Conservation (phyloP, 1,139 yeast genomes). For the Schwanniomyces etchellsii region DNA sequence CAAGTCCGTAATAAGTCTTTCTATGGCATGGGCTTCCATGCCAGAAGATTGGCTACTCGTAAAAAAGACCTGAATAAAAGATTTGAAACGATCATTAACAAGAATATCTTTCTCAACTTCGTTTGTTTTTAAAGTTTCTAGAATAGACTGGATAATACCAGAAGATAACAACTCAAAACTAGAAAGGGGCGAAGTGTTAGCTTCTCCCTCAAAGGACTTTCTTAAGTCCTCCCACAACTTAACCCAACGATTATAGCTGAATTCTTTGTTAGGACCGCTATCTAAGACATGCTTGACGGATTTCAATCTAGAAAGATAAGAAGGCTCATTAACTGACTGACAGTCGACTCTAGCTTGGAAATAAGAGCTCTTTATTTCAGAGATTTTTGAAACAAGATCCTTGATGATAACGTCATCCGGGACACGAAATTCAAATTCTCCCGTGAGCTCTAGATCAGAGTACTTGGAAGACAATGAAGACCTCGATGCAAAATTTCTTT, state of each 20-base stretch:
- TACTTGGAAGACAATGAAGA: background rate
- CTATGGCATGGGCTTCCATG: conserved; percentile 23
- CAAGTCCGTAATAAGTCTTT: conserved; percentile 45
- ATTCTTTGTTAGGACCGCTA: conserved; percentile 6
- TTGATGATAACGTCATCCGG: background rate
- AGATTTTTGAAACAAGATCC: background rate
- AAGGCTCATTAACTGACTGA: background rate
- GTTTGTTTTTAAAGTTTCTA: background rate
- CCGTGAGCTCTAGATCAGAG: background rate
- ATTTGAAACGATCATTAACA: conserved; percentile 24
- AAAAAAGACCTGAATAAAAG: conserved; percentile 47
- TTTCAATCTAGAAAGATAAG: background rate
- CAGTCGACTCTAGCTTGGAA: background rate
- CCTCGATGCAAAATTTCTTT: too few relatives aligned
- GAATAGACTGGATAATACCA: conserved; percentile 50
- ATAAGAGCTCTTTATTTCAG: background rate
- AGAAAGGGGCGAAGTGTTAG: conserved; percentile 34
- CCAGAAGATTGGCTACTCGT: conserved; percentile 18
- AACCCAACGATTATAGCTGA: conserved; percentile 35
- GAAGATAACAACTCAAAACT: conserved; percentile 75
- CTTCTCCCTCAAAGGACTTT: conserved; percentile 16
- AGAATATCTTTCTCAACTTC: conserved; percentile 29
- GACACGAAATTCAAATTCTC: background rate
- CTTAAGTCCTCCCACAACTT: conserved; percentile 43
- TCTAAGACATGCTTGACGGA: background rate